A percentile compares a stretch with the other conserved stretches of the same genome.
These are phyloP conservation scores for Trichoderma brevicompactum DNA, from an alignment of 2,329 filamentous ascomycete species.

Conservation along the genomic window DNA sequence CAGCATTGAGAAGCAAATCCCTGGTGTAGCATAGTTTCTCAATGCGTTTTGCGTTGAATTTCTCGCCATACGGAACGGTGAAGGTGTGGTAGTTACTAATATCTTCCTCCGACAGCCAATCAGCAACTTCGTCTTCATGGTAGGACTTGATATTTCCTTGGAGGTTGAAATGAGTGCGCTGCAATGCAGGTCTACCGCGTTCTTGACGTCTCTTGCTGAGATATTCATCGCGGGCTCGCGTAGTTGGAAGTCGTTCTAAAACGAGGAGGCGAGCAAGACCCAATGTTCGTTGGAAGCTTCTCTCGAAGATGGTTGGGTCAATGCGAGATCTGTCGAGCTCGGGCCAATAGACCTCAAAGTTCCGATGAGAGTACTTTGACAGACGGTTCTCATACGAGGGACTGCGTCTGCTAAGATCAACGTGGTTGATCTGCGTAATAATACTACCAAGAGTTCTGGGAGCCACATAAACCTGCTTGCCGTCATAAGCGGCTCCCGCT, in stretches of 20 bases:
- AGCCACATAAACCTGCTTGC: constrained; percentile 76
- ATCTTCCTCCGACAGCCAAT: constrained; percentile 79
- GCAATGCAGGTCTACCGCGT: constrained; percentile 66
- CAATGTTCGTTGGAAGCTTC: constrained; percentile 74
- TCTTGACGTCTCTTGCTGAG: constrained; percentile 71
- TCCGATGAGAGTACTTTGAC: constrained; percentile 81
- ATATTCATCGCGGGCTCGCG: constrained; percentile 70
- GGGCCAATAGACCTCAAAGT: constrained; percentile 84
- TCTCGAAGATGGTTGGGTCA: constrained; percentile 85
- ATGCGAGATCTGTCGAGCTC: constrained; percentile 73
- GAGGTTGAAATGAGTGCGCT: constrained; percentile 49
- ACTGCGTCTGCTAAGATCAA: constrained; percentile 78
- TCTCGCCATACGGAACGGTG: constrained; percentile 68
- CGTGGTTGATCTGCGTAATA: constrained; percentile 79
- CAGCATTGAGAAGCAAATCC: constrained; percentile 80
- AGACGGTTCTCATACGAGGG: constrained; percentile 87
- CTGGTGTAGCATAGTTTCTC: constrained; percentile 82
- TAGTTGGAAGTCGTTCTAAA: constrained; percentile 75
- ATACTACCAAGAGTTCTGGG: constrained; percentile 78
- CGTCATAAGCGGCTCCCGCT: constrained; percentile 79
- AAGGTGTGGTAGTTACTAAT: constrained; percentile 81
- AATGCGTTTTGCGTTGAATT: constrained; percentile 69
- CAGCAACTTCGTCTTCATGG: constrained; percentile 79
- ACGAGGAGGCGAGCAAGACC: constrained; percentile 80
- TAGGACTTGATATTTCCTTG: constrained; percentile 75